These are phyloP conservation scores for Ceriops zippeliana DNA, from an alignment of 345 rosid genomes.

Conservation along the genomic window DNA sequence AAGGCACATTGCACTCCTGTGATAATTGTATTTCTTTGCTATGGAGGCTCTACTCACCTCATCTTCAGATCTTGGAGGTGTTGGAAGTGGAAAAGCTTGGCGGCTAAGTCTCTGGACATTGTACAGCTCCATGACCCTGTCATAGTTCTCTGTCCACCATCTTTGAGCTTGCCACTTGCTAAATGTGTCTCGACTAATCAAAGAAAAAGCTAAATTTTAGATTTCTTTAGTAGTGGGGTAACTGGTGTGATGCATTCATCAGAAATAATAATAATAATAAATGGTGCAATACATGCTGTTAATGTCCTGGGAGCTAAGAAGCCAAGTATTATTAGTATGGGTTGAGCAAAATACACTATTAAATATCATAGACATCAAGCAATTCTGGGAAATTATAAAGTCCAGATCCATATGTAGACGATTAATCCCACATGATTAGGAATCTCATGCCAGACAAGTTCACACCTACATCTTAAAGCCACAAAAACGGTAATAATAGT, in stretches of 20 bases:
- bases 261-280: too few species aligned
- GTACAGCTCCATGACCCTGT: constrained; percentile 33
- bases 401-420: background rate
- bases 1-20: background rate
- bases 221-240: too few species aligned
- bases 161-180: constrained; percentile 37
- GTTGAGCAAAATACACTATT: too few species aligned
- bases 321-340: too few species aligned
- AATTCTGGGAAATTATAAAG: background rate
- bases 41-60: constrained; percentile 20
- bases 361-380: too few species aligned
- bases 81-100: constrained; percentile 33
- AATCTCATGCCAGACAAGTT: background rate
- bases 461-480: constrained; percentile 8
- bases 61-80: constrained; percentile 30
- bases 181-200: constrained; percentile 48
- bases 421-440: background rate
- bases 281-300: too few species aligned
- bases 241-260: too few species aligned
- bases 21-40: background rate
- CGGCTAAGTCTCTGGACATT: constrained; percentile 32
- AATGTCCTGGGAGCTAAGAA: too few species aligned
- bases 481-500: background rate
- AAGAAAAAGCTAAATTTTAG: constrained; percentile 12
- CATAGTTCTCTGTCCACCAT: constrained; percentile 38